Evolutionary conservation across 2,329 filamentous ascomycete genomes (phyloP), one percentile per base, ranked within the genome.

Genomic region (Trichocomaceae sp.): DNA sequence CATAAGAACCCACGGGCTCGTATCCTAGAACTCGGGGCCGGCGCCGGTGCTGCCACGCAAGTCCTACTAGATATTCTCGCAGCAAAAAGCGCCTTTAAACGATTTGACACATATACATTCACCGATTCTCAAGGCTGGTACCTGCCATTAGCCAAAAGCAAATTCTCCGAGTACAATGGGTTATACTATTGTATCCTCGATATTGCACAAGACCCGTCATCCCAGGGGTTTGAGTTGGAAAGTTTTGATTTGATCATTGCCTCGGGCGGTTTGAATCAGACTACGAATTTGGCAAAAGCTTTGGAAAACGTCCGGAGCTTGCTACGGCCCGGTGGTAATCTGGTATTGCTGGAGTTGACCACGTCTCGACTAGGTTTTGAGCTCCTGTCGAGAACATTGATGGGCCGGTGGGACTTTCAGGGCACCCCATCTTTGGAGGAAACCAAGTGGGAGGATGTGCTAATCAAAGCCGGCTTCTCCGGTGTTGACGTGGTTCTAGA

Each of bases 321-420:
- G 5, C 61, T 71, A 1, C 57, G 58, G 23, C 72, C 77, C 0
- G 75, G 72, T 2, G 79, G 78, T 0, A 70, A 73, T 33, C 62
- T 82, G 0, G 35, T 80, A 1, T 44, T 79, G 0, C 51, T 73
- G 4, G 78, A 81, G 54, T 57, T 59, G 3, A 37, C 2, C 5
- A 10, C 2, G 12, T n/a, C n/a, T 13, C n/a, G n/a, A 5, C n/a
- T 37, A 4, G 15, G n/a, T 9, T 9, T 9, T 9, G 29, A 9
- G 6, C 2, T 33, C 10, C 5, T 33, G 4, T 5, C 12, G 8
- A 13, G 33, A 5, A 15, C 33, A 2, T 37, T 37, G 1, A 15
- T 13, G 6, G 33, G 33, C 13, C n/a, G 7, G 2, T 37, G 33
- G 33, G 13, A 3, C 13, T n/a, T 37, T 3, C 13, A n/a, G 13